Evolutionary conservation across 2,329 filamentous ascomycete species (phyloP), one percentile per base, ranked within the genome.

Genomic region (Fusarium sp.): DNA sequence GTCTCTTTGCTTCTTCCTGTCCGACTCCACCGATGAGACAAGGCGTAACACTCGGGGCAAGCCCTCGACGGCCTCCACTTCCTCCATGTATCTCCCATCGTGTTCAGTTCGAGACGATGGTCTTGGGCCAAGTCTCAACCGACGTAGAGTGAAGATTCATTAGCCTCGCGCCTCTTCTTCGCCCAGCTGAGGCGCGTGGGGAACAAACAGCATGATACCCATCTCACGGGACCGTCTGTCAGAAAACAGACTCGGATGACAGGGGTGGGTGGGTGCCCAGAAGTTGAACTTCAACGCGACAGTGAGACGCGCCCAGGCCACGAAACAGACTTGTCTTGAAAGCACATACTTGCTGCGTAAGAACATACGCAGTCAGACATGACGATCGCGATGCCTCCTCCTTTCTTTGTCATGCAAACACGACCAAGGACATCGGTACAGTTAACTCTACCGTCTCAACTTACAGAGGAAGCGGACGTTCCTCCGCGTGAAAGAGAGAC

Each of bases 121-220:
- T 55, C 55, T 66, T 53, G 27, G 27, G 27, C 31, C 59, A 67
- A 70, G 67, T 64, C 62, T 65, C 35, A 10, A 31, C 20, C 6
- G 17, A 36, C 57, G 59, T 53, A 44, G 64, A 62, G 64, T 69
- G 42, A 70, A 70, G 61, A 66, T 36, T 57, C 33, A 63, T 74
- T 65, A 73, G 72, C 59, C 62, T 73, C 66, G 53, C 59, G 57
- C 67, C 59, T 73, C 64, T 68, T 57, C n/a, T 38, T 57, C 51
- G 42, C 42, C 63, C 31, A 66, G 46, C 44, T 46, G 40, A 69
- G 51, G 38, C 49, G 51, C 53, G 65, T 60, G 65, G 62, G 60
- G 61, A 63, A 57, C 51, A 38, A 44, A 33, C 36, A 67, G 61
- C 69, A 61, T 71, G 29, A 40, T 46, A 51, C 40, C 31, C 35